Evolutionary conservation across 495 filamentous ascomycete genomes (phyloP), one percentile per base, ranked within the genome.

Genomic region (Cairneyella variabilis): DNA sequence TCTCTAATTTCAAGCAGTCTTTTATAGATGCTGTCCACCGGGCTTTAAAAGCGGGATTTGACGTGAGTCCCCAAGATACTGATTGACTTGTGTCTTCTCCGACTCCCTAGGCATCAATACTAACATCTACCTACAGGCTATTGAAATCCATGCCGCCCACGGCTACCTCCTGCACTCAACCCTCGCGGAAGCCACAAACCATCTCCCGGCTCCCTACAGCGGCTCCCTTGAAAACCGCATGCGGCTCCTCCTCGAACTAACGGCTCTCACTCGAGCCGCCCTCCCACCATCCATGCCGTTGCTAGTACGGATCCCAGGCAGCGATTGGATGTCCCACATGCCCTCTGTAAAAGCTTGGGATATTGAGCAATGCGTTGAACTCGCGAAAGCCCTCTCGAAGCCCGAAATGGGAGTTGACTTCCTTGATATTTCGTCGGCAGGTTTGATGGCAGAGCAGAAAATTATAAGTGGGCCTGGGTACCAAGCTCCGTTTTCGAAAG

Each of bases 341-440:
- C 37, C 26, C 34, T n/a, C n/a, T n/a, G n/a, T n/a, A n/a, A 32
- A 25, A 2, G n/a, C 14, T 7, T 52, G 36, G 36, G 34, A 71
- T 71, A 16, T 79, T 77, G 43, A 76, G 78, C 2, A 56, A 1
- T 44, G 44, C 4, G 18, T 40, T 3, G 14, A 20, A 8, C 53
- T 56, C 45, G 21, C 32, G 10, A 80, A 7, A 60, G 62, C 44
- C 3, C 68, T 88, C 2, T 78, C n/a, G n/a, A n/a, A n/a, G n/a
- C n/a, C 77, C 0, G 68, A 72, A 30, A 66, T 65, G 12, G 83
- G 82, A 11, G 70, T 88, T 20, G 85, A 88, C 59, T 59, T 87
- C 18, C 57, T 89, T 11, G 85, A 89, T 60, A 75, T 87, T 20
- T 81, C 76, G 41, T 73, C 69, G 8, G 86, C 32, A 82, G 86